Evolutionary conservation across 805 yeast species (phyloP).

Genomic region (Metschnikowia anglica): DNA sequence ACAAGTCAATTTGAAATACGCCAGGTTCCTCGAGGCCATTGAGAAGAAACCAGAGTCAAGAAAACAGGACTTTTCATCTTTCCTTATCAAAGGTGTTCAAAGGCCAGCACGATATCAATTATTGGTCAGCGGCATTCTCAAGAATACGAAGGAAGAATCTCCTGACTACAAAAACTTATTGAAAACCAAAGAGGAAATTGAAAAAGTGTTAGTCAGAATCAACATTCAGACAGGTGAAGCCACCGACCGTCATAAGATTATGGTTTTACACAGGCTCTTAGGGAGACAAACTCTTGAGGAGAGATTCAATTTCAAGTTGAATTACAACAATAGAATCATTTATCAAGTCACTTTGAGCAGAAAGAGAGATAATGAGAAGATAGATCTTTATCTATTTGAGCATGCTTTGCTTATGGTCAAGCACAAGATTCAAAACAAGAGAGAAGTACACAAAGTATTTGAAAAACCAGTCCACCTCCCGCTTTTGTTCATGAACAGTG

Average conservation of each 20-base stretch:
- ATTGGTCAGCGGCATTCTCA: slow-evolving; percentile 75
- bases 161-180: slow-evolving; percentile 69
- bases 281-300: slow-evolving; percentile 82
- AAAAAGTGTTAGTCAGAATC: slow-evolving; percentile 71
- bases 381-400: slow-evolving; percentile 84
- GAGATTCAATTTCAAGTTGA: slow-evolving; percentile 78
- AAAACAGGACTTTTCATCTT: slow-evolving; percentile 88
- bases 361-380: slow-evolving; percentile 73
- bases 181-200: slow-evolving; percentile 72
- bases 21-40: slow-evolving; percentile 89
- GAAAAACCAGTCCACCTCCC: slow-evolving; percentile 87
- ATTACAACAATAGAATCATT: slow-evolving; percentile 77
- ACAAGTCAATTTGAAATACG: slow-evolving; percentile 83
- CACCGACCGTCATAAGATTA: slow-evolving; percentile 86
- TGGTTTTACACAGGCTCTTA: slow-evolving; percentile 57
- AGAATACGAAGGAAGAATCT: slow-evolving; percentile 73
- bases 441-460: slow-evolving; percentile 88
- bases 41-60: slow-evolving; percentile 82
- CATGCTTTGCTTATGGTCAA: slow-evolving; percentile 84
- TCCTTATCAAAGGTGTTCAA: slow-evolving; percentile 91
- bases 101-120: slow-evolving; percentile 94
- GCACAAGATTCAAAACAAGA: slow-evolving; percentile 79
- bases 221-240: slow-evolving; percentile 91
- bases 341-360: slow-evolving; percentile 71
- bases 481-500: slow-evolving; percentile 67